phyloP scores from a whole-genome alignment of 768 basidiomycete genomes.

The Podaxis pistillaris region DNA sequence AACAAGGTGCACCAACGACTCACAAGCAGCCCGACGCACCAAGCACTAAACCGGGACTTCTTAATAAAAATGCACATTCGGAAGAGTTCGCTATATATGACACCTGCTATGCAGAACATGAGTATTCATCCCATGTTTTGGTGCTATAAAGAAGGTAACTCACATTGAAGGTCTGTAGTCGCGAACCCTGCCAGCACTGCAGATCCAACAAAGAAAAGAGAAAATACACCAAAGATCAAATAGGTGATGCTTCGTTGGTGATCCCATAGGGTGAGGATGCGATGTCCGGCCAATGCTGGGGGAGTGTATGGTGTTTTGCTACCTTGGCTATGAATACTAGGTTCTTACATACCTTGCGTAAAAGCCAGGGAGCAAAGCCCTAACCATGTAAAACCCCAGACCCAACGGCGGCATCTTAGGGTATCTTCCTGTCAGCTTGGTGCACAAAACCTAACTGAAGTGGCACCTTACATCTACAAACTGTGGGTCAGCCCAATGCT shows the following conservation, averaged over 20 bases:
- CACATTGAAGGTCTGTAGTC: background rate
- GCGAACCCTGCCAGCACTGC: background rate
- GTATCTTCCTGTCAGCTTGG: background rate
- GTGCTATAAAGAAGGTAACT: background rate
- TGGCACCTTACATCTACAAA: background rate
- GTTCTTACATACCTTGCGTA: background rate
- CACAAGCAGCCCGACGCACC: constrained; percentile 4
- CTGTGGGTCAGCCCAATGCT: background rate
- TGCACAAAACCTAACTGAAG: background rate
- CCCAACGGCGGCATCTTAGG: background rate
- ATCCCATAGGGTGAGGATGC: constrained; percentile 8
- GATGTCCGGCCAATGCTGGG: constrained; percentile 3
- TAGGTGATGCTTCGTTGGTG: background rate
- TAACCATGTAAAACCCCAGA: constrained; percentile 3
- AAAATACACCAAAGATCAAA: background rate
- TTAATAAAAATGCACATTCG: background rate
- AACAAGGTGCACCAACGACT: background rate
- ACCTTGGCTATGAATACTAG: background rate
- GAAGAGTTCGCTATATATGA: background rate
- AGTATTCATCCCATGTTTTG: background rate
- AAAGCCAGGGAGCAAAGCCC: background rate
- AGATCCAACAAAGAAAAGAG: background rate
- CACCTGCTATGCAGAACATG: background rate
- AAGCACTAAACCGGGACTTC: background rate
- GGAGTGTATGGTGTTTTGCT: background rate